Base-by-base conservation (phyloP, 306 rosid genomes). In the Cicer yamashitae region DNA sequence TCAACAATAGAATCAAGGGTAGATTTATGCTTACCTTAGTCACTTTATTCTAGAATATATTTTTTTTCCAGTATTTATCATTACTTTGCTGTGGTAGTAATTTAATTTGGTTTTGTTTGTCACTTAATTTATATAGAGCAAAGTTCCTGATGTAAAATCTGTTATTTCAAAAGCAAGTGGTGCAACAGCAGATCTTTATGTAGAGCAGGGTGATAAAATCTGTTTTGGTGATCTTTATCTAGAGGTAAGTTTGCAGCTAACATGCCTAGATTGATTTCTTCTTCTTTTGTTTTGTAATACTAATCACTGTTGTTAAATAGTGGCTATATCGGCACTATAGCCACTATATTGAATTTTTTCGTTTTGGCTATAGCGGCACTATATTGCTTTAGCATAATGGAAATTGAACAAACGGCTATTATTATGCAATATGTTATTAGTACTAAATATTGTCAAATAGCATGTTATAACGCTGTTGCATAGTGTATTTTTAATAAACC, bases 151-250 rank as follows among this genome's bases (percentile, higher is more conserved):
- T 59, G 94, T 82, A 70, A 86, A 89, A 83, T 96, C 98, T 50
- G 77, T 96, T 53, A 96, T 96, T 82, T 92, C 99, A 6, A 92
- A 82, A 79, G 97, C 91, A 4, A 90, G 98, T 82, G 86, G 89
- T 46, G 90, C 97, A 13, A 89, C 83, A 10, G 98, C 98, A 6
- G 97, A 96, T 84, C 58, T 88, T 65, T 65, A 78, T 52, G 82
- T 92, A 37, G 88, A 84, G 69, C 83, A 79, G 3, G 96, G 93
- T 11, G 91, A 92, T 73, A 85, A 87, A 71, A 57, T 94, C 64
- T 40, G 39, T 15, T 78, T 94, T 58, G 99, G 99, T 4, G 80
- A 90, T 87, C 88, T 91, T 76, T 94, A 74, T 84, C 85, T 94
- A 54, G 97, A 91, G 97, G 97, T 91, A 66, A 54, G 80, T 39